Conservation (phyloP, 495 filamentous ascomycete species). For the Opeltia flavorubescens region DNA sequence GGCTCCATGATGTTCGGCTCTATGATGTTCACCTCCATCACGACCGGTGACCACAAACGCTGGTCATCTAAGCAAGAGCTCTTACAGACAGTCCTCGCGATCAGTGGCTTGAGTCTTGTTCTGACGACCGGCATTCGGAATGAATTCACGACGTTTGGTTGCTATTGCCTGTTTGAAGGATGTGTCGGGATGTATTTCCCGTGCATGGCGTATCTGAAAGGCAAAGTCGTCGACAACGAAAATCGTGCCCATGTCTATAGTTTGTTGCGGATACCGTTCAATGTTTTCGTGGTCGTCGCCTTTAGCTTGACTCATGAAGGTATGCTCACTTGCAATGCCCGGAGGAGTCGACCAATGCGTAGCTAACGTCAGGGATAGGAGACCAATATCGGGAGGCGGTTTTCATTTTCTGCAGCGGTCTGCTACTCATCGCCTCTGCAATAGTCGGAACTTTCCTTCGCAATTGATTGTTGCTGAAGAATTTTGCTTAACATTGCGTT, state of each 20-base stretch:
- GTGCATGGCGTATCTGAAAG: slow-evolving; percentile 34
- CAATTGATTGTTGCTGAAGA: neutral
- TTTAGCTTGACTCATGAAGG: slow-evolving; percentile 31
- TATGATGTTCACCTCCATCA: slow-evolving; percentile 25
- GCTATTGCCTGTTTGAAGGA: slow-evolving; percentile 8
- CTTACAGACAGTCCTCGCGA: slow-evolving; percentile 20
- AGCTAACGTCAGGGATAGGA: slow-evolving; percentile 3
- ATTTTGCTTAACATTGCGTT: no score
- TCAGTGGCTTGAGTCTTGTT: slow-evolving; percentile 28
- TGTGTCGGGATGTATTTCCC: slow-evolving; percentile 39
- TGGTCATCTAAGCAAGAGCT: slow-evolving; percentile 22
- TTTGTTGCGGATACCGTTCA: slow-evolving; percentile 37
- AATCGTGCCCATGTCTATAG: slow-evolving; percentile 38
- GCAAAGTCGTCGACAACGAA: slow-evolving; percentile 32
- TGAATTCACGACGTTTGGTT: slow-evolving; percentile 22
- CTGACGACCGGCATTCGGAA: slow-evolving; percentile 20
- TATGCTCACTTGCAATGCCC: slow-evolving; percentile 1
- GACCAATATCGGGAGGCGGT: slow-evolving; percentile 9
- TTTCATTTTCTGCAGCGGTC: slow-evolving; percentile 1
- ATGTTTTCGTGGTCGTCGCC: slow-evolving; percentile 37
- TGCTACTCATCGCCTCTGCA: neutral
- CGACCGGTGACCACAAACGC: slow-evolving; percentile 15
- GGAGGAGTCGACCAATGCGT: neutral
- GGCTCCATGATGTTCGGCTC: slow-evolving; percentile 36
- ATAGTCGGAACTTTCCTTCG: neutral